Percentiles rank a stretch among this genome's conserved stretches.
phyloP scores from a whole-genome alignment of 129 eudicot species.

The Flaveria ramosissima region DNA sequence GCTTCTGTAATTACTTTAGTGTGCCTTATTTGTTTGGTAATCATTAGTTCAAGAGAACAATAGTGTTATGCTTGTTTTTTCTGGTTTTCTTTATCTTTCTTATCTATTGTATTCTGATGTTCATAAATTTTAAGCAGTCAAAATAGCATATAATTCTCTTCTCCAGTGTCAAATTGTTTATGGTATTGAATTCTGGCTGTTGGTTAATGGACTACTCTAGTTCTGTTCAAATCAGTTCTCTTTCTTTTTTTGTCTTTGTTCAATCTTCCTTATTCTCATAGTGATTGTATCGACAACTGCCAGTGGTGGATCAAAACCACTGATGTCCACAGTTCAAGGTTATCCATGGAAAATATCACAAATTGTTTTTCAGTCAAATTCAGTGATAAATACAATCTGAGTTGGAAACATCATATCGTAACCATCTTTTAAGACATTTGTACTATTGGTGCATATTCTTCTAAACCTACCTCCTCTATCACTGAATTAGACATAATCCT shows the following conservation, averaged over 20 bases:
- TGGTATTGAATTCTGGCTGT: not conserved
- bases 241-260: not conserved
- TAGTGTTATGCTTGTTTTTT: too few relatives aligned
- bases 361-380: not conserved
- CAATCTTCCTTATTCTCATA: not conserved
- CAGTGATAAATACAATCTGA: not conserved
- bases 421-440: not conserved
- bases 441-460: not conserved
- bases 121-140: not conserved
- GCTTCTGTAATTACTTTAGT: not conserved
- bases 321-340: not conserved
- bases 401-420: not conserved
- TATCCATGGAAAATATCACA: not conserved
- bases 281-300: not conserved
- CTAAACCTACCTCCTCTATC: not conserved
- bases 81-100: not conserved
- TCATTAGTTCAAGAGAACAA: not conserved
- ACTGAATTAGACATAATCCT: too few relatives aligned
- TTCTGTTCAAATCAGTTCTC: not conserved
- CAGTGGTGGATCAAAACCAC: not conserved
- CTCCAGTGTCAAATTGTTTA: not conserved
- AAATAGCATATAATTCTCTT: not conserved
- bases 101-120: not conserved
- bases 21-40: not conserved
- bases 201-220: not conserved